phyloP scores from a whole-genome alignment of 768 basidiomycete genomes.

The Filobasidium floriforme region DNA sequence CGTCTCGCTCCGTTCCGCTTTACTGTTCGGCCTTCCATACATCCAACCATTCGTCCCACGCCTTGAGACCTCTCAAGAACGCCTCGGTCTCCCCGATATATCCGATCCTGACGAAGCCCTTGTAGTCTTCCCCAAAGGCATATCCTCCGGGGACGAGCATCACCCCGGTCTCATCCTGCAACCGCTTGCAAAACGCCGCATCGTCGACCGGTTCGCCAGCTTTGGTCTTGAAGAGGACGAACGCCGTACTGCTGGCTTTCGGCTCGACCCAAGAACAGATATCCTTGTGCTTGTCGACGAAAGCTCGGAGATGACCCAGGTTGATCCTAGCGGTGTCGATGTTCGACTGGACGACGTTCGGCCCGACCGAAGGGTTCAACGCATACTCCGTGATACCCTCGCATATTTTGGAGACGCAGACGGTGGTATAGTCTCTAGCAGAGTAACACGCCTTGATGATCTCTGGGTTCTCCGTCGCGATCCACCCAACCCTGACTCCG shows the following conservation, averaged over 20 bases:
- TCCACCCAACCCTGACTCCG: not conserved
- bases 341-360: not conserved
- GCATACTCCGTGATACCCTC: not conserved
- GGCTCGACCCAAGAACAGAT: conserved; percentile 2
- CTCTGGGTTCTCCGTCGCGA: not conserved
- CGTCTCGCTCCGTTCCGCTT: not conserved
- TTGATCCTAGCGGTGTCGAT: not conserved
- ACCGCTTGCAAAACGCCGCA: not conserved
- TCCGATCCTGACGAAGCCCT: not conserved
- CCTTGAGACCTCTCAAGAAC: not conserved
- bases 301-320: not conserved
- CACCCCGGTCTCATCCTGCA: not conserved
- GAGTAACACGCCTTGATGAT: not conserved
- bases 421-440: not conserved
- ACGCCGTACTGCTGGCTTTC: not conserved
- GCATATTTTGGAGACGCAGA: not conserved
- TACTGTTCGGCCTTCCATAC: not conserved
- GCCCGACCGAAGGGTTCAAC: not conserved
- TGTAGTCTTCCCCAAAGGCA: not conserved
- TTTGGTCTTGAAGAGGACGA: not conserved
- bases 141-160: not conserved
- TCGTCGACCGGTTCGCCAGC: not conserved
- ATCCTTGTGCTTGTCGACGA: not conserved
- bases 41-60: not conserved
- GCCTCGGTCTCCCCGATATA: not conserved